A percentile compares a stretch with the other conserved stretches of the same genome.
Conservation (phyloP, 352 stramenopile genomes). For the Phytophthora sojae region DNA sequence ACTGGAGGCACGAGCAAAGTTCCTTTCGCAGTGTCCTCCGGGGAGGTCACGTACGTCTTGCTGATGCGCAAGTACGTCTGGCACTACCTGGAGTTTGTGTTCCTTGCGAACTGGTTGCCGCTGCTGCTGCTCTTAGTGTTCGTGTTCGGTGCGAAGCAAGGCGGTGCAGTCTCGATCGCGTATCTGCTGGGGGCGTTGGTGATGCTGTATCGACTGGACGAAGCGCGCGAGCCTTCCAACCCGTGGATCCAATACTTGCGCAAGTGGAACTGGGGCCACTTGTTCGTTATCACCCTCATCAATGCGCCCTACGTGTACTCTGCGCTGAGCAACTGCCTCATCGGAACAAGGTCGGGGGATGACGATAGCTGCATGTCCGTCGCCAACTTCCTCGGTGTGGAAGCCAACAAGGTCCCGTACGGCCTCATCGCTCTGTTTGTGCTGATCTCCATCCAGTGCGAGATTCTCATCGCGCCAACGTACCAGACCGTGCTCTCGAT, state of each 20-base stretch:
- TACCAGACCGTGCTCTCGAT: constrained; percentile 70
- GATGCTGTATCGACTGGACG: constrained; percentile 85
- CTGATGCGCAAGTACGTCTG: constrained; percentile 71
- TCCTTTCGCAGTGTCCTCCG: constrained; percentile 22
- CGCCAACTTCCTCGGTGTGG: constrained; percentile 72
- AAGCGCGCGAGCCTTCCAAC: constrained; percentile 59
- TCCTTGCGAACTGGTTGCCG: constrained; percentile 74
- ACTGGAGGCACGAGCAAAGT: constrained; percentile 3
- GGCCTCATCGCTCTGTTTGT: constrained; percentile 85
- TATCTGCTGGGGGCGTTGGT: constrained; percentile 76
- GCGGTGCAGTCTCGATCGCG: constrained; percentile 72
- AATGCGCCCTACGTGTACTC: constrained; percentile 69
- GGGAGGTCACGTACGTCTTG: constrained; percentile 60
- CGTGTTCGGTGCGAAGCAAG: constrained; percentile 71
- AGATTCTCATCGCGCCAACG: constrained; percentile 68
- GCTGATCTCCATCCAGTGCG: constrained; percentile 85
- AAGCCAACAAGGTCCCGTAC: constrained; percentile 55
- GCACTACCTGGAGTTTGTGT: constrained; percentile 73
- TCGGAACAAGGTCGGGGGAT: constrained; percentile 36
- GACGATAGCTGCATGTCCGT: constrained; percentile 69
- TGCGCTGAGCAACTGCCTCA: constrained; percentile 57
- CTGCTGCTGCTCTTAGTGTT: constrained; percentile 78
- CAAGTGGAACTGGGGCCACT: constrained; percentile 85
- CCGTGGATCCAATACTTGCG: constrained; percentile 79
- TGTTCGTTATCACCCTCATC: constrained; percentile 82